Evolutionary conservation across 768 basidiomycete genomes (phyloP).

Genomic region (Tylopilus felleus): DNA sequence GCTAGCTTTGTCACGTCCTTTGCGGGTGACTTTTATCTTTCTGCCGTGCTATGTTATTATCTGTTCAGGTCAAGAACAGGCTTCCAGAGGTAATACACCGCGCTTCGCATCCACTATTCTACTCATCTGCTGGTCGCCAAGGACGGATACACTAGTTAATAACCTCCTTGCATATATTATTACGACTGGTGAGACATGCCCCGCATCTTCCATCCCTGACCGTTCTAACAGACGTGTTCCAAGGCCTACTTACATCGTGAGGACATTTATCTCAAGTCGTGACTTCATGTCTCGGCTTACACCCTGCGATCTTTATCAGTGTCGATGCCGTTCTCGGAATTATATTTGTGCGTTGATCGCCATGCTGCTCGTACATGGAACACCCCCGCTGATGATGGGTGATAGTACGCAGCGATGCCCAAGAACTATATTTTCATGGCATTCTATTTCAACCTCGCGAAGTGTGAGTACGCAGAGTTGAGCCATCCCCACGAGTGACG

Average conservation of each 20-base stretch:
- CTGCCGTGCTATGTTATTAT: slow-evolving; percentile 47
- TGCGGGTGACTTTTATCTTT: slow-evolving; percentile 50
- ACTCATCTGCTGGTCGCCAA: slow-evolving; percentile 18
- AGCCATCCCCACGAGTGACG: not conserved
- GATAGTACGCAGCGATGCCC: slow-evolving; percentile 48
- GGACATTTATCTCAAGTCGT: slow-evolving; percentile 7
- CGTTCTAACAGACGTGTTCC: slow-evolving; percentile 18
- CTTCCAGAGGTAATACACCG: slow-evolving; percentile 38
- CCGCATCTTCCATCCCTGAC: slow-evolving; percentile 11
- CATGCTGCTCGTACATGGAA: not conserved
- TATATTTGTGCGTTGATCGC: slow-evolving; percentile 30
- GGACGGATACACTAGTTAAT: slow-evolving; percentile 50
- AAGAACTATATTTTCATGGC: slow-evolving; percentile 53
- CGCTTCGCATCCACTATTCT: not conserved
- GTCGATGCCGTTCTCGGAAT: slow-evolving; percentile 46
- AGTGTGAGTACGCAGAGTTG: slow-evolving; percentile 36
- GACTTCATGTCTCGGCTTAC: not conserved
- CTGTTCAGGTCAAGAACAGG: slow-evolving; percentile 51
- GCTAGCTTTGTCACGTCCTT: slow-evolving; percentile 49
- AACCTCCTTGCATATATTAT: slow-evolving; percentile 49
- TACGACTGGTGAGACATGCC: slow-evolving; percentile 46
- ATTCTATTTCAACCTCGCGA: slow-evolving; percentile 51
- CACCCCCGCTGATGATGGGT: not conserved
- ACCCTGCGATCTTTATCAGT: slow-evolving; percentile 27
- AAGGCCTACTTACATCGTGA: slow-evolving; percentile 40